Conservation (phyloP, 116 monocot species). For the Cymodocea nodosa region DNA sequence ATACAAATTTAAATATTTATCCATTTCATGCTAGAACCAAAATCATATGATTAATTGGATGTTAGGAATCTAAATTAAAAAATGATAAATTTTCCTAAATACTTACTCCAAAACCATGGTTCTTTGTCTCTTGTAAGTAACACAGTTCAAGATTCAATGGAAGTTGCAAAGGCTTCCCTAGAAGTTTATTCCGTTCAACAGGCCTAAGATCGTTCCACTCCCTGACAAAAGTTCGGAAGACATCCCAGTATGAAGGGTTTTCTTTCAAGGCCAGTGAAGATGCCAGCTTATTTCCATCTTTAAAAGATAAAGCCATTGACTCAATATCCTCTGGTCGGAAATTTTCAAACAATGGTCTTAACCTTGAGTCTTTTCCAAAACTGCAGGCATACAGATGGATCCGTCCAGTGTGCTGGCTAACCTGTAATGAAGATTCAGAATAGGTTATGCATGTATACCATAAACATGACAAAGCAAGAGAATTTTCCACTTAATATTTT, state of each 20-base stretch:
- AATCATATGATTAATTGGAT: too few species aligned
- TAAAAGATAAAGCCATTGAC: conserved; percentile 11
- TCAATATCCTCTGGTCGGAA: conserved; percentile 78
- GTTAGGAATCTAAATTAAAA: too few species aligned
- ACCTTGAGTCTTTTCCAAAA: conserved; percentile 55
- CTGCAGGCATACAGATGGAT: conserved; percentile 83
- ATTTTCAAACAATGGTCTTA: conserved; percentile 67
- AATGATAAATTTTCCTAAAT: background rate
- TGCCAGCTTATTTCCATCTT: conserved; percentile 14
- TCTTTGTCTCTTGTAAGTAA: conserved; percentile 62
- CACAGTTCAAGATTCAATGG: conserved; percentile 71
- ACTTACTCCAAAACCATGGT: conserved; percentile 60
- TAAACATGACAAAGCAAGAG: too few species aligned
- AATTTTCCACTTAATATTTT: too few species aligned
- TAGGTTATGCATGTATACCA: background rate
- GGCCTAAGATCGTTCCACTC: conserved; percentile 85
- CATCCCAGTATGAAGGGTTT: conserved; percentile 39
- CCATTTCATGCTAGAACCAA: too few species aligned
- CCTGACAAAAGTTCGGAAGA: conserved; percentile 41
- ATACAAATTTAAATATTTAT: too few species aligned
- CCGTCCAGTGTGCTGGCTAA: conserved; percentile 75
- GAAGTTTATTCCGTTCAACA: conserved; percentile 66
- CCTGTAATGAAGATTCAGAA: conserved; percentile 25
- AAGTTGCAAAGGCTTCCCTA: conserved; percentile 89
- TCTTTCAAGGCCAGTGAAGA: conserved; percentile 22